Evolutionary conservation across 2,329 filamentous ascomycete species (phyloP).

Genomic region (Pseudogymnoascus sp.): DNA sequence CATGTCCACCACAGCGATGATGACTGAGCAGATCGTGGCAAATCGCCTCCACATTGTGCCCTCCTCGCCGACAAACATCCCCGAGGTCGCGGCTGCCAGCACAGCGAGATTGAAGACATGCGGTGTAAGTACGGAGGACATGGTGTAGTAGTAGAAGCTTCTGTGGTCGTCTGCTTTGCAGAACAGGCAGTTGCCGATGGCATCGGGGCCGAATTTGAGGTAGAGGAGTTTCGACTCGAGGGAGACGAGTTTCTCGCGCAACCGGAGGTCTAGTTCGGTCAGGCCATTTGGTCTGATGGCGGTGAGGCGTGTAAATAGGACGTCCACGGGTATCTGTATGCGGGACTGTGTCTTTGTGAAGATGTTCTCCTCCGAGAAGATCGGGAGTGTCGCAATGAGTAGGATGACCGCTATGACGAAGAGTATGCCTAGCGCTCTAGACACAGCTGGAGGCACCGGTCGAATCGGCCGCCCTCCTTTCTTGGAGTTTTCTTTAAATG

Average conservation of each 20-base stretch:
- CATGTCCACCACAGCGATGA: slow-evolving; percentile 55
- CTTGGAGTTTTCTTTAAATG: slow-evolving; percentile 36
- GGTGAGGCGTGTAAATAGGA: slow-evolving; percentile 70
- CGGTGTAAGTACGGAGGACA: slow-evolving; percentile 65
- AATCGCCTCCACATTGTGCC: slow-evolving; percentile 61
- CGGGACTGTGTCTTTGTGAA: slow-evolving; percentile 71
- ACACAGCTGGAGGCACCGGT: slow-evolving; percentile 44
- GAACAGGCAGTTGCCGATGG: slow-evolving; percentile 70
- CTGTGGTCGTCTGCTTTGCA: slow-evolving; percentile 63
- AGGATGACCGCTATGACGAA: slow-evolving; percentile 43
- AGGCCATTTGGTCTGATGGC: slow-evolving; percentile 44
- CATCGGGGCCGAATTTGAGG: slow-evolving; percentile 69
- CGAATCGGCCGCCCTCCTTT: slow-evolving; percentile 42
- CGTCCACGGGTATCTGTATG: slow-evolving; percentile 75
- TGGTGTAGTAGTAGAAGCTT: slow-evolving; percentile 71
- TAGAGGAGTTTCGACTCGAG: slow-evolving; percentile 72
- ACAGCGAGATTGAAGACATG: slow-evolving; percentile 71
- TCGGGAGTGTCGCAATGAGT: slow-evolving; percentile 56
- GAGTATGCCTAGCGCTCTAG: slow-evolving; percentile 54
- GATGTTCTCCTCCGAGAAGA: slow-evolving; percentile 69
- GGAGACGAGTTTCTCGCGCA: slow-evolving; percentile 62
- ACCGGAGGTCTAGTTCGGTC: slow-evolving; percentile 51
- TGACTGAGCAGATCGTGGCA: slow-evolving; percentile 55
- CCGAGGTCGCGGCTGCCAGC: slow-evolving; percentile 66
- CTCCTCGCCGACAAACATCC: slow-evolving; percentile 53